Base-by-base conservation (phyloP, 2,329 filamentous ascomycete species). In the Chrysosporium queenslandicum region DNA sequence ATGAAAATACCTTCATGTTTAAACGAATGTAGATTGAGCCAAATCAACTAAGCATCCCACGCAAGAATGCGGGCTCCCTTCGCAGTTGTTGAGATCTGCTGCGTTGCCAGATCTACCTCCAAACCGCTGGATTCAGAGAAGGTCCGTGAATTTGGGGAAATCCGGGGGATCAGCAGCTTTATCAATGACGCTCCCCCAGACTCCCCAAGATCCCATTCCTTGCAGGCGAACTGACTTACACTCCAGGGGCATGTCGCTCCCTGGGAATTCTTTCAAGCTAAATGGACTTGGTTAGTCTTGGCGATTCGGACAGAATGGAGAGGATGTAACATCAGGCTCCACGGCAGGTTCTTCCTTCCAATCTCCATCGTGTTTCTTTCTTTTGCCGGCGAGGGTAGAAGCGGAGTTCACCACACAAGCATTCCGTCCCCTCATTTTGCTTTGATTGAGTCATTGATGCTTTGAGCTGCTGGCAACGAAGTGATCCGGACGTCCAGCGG, bases 1-100 rank as follows among this genome's bases (percentile, higher is more conserved):
- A n/a, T 14, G 3, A n/a, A 41, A 30, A 30, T 45, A 55, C 53
- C 53, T 55, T 55, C 53, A 55, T 55, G 23, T 52, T 46, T 27
- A 34, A 46, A 47, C 50, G 42, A 47, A 41, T 47, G 41, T 36
- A 23, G 25, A 41, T 6, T 32, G 42, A 47, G 46, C 6, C 11
- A 20, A 21, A 41, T 46, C 50, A 52, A 47, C 41, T 23, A 36
- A 41, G 34, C 36, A 52, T 46, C 36, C 36, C 32, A 52, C 41
- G 20, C 40, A 21, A 51, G 20, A 20, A 36, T n/a, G 40, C 34
- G 18, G 20, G 37, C 40, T 42, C 37, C 37, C 37, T 43, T 51
- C 40, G 30, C 41, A 45, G 30, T 30, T 12, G 16, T 34, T 40
- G 32, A 46, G 42, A 47, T 30, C 50, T 25, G 50, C 30, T 34